Evolutionary conservation across 495 filamentous ascomycete species (phyloP).

Genomic region (Aspergillus cavernicola): DNA sequence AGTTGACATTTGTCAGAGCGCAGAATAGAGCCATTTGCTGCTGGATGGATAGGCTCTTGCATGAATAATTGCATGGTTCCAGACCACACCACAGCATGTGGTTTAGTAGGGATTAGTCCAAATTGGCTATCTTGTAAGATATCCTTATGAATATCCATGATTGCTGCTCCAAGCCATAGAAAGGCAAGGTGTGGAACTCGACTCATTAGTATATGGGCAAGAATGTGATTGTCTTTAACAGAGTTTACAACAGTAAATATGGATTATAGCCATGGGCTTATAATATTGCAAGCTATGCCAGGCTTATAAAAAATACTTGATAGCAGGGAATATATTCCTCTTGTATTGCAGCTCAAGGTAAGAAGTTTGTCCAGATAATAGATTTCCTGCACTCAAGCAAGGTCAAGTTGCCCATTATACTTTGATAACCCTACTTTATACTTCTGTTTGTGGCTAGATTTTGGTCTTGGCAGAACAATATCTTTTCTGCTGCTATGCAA

Average conservation of each 20-base stretch:
- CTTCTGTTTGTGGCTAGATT: neutral
- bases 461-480: neutral
- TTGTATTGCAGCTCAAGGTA: conserved; percentile 1
- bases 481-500: neutral
- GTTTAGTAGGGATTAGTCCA: neutral
- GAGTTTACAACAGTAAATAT: neutral
- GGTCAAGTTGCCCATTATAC: neutral
- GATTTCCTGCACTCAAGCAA: neutral
- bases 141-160: neutral
- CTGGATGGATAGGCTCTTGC: conserved; percentile 5
- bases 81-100: conserved; percentile 2
- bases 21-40: neutral
- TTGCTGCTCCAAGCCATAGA: conserved; percentile 1
- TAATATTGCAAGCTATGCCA: conserved; percentile 4
- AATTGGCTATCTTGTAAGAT: conserved; percentile 1
- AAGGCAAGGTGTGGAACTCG: conserved; percentile 6
- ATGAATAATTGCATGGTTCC: conserved; percentile 2
- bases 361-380: conserved; percentile 6
- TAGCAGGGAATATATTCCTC: conserved; percentile 3
- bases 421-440: neutral
- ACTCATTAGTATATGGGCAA: conserved; percentile 4
- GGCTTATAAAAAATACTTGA: conserved; percentile 2
- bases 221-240: neutral
- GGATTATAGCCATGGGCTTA: conserved; percentile 5
- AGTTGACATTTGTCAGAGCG: conserved; percentile 1